Percentiles rank a stretch among this genome's conserved stretches.
phyloP scores from a whole-genome alignment of 164 flowering plant species.

The Magnolia sinica region DNA sequence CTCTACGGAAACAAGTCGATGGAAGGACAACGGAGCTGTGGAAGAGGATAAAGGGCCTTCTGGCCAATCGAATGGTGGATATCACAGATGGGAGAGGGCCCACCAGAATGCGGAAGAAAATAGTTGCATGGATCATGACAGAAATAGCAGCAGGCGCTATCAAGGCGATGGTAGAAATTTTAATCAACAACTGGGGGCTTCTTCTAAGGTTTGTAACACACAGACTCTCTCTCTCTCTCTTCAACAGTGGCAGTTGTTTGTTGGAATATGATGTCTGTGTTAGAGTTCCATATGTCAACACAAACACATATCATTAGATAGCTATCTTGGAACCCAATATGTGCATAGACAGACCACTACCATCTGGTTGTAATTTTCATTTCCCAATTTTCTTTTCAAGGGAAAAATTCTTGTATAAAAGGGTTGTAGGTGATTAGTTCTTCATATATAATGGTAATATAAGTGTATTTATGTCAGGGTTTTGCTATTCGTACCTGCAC shows the following conservation, averaged over 20 bases:
- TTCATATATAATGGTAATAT: not conserved
- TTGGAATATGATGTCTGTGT: no score
- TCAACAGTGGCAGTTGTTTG: no score
- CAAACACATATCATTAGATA: no score
- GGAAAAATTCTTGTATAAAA: not conserved
- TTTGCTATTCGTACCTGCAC: no score
- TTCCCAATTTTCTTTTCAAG: not conserved
- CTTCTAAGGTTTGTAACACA: conserved; percentile 11
- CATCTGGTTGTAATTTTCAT: not conserved
- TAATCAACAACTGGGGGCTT: conserved; percentile 12
- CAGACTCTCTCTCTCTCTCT: not conserved
- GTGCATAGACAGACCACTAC: not conserved
- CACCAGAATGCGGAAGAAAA: not conserved
- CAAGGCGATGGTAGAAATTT: not conserved
- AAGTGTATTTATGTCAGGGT: no score
- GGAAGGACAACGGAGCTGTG: conserved; percentile 4
- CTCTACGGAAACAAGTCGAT: conserved; percentile 18
- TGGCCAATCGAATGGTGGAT: conserved; percentile 4
- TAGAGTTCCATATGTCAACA: no score
- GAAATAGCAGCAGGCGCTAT: not conserved
- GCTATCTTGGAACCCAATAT: not conserved
- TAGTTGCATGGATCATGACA: not conserved
- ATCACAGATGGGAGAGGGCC: not conserved
- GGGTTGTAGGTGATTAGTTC: not conserved
- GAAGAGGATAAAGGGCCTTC: conserved; percentile 12